phyloP scores from a whole-genome alignment of 805 yeast species.

The Kodamaea lidongshanica region DNA sequence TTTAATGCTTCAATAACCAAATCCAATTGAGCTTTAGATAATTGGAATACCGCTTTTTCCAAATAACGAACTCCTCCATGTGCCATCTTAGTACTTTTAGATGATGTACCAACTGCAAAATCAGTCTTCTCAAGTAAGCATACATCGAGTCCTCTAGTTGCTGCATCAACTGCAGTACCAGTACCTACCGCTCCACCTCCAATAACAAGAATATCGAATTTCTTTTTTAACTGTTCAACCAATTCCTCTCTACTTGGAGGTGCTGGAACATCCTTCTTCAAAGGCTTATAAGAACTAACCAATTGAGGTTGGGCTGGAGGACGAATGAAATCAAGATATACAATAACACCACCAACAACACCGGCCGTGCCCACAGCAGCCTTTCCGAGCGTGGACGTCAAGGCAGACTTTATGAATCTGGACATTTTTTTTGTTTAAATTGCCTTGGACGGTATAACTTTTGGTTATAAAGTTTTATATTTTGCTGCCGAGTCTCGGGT shows the following conservation, averaged over 20 bases:
- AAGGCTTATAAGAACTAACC: slow-evolving; percentile 34
- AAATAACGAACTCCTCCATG: slow-evolving; percentile 96
- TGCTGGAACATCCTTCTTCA: slow-evolving; percentile 37
- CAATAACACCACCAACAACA: slow-evolving; percentile 30
- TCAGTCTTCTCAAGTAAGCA: slow-evolving; percentile 82
- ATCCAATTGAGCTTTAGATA: slow-evolving; percentile 83
- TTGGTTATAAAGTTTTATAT: neutral
- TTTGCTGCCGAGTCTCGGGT: slow-evolving; percentile 4
- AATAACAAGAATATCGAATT: slow-evolving; percentile 75
- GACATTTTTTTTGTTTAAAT: too few species aligned
- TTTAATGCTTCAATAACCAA: slow-evolving; percentile 83
- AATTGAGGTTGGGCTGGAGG: slow-evolving; percentile 26
- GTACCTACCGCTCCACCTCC: slow-evolving; percentile 98
- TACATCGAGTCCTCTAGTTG: slow-evolving; percentile 83
- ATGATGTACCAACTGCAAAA: slow-evolving; percentile 88
- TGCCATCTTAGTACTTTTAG: slow-evolving; percentile 92
- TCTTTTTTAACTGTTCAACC: slow-evolving; percentile 38
- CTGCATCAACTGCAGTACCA: slow-evolving; percentile 89
- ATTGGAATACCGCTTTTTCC: slow-evolving; percentile 90
- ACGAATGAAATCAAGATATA: slow-evolving; percentile 36
- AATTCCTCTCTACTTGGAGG: slow-evolving; percentile 57
- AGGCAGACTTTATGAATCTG: slow-evolving; percentile 6
- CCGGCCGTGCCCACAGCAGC: slow-evolving; percentile 27
- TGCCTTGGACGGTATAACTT: neutral
- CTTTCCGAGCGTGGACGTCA: slow-evolving; percentile 19